These are phyloP conservation scores for Moniliophthora roreri DNA, from an alignment of 1,284 basidiomycete species.

Conservation along the genomic window DNA sequence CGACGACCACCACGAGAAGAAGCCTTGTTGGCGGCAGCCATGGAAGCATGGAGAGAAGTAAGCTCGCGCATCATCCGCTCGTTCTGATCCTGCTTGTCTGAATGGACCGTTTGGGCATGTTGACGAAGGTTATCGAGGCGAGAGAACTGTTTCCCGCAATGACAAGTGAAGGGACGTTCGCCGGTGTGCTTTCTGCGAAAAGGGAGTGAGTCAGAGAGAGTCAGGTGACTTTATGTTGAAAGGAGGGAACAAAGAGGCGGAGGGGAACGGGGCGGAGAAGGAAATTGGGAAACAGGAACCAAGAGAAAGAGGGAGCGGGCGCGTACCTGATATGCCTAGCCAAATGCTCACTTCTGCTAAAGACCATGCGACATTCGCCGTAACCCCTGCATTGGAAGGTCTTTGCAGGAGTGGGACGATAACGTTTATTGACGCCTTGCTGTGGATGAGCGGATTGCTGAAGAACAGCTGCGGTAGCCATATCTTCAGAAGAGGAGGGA, in stretches of 20 bases:
- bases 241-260: conserved; percentile 1
- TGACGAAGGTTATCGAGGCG: conserved; percentile 96
- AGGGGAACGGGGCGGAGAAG: conserved; percentile 22
- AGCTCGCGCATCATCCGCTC: conserved; percentile 91
- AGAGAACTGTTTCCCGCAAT: conserved; percentile 94
- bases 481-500: conserved; percentile 6
- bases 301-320: conserved; percentile 16
- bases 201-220: neutral
- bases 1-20: conserved; percentile 44
- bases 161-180: conserved; percentile 93
- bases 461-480: neutral
- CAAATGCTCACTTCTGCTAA: conserved; percentile 92
- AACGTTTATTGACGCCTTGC: conserved; percentile 46
- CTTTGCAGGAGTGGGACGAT: conserved; percentile 79
- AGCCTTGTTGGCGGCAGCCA: conserved; percentile 72
- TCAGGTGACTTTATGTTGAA: neutral
- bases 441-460: neutral
- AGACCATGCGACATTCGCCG: conserved; percentile 95
- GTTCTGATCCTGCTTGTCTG: conserved; percentile 87
- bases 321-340: conserved; percentile 90
- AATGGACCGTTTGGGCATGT: conserved; percentile 94
- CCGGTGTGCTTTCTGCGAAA: conserved; percentile 89
- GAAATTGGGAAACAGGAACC: conserved; percentile 23
- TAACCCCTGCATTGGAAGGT: conserved; percentile 95
- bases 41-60: conserved; percentile 81